Base-by-base conservation (phyloP, 108 stramenopile species). In the Skeletonema marinoi region DNA sequence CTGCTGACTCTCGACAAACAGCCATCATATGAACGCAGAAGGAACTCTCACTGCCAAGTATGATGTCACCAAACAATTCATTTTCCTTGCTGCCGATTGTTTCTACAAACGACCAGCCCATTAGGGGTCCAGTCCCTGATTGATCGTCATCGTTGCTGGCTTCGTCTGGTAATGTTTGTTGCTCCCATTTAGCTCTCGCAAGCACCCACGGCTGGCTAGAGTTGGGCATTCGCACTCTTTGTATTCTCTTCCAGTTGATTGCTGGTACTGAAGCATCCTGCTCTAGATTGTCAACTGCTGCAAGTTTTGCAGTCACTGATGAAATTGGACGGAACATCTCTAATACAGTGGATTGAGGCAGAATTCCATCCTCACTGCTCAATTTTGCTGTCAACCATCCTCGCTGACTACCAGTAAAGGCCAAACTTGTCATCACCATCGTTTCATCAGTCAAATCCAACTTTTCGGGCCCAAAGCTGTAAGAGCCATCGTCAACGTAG, bases 131-230 rank as follows among this genome's bases (percentile, higher is more conserved):
- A 10, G 44, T 36, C 12, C 6, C 31, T 29, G 31, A 5, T 16
- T 12, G 39, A 30, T 67, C 39, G 17, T 48, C 33, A 10, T 32
- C 44, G 5, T 30, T 60, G 51, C 41, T 35, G 19, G 33, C 35
- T 39, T 65, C 74, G 29, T 36, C 35, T 60, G 7, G 16, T 38
- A 30, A 32, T 25, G 3, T 14, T 73, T 58, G 48, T 58, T 78
- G 65, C 63, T 88, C 83, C 89, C 89, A 89, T 38, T 86, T 87
- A 29, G 77, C 86, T 25, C 89, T 61, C 44, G 83, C 82, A 16
- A 87, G 51, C 71, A 79, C 76, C 89, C 89, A 89, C 14, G 85
- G 75, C 58, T 87, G 78, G 31, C 11, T 54, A 39, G 71, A 12
- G 19, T 64, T 69, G 44, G 84, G 64, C 89, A 86, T 89, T 13